Percentiles rank a stretch among this genome's conserved stretches.
phyloP scores from a whole-genome alignment of 208 protist species.

The Crithidia bombi region DNA sequence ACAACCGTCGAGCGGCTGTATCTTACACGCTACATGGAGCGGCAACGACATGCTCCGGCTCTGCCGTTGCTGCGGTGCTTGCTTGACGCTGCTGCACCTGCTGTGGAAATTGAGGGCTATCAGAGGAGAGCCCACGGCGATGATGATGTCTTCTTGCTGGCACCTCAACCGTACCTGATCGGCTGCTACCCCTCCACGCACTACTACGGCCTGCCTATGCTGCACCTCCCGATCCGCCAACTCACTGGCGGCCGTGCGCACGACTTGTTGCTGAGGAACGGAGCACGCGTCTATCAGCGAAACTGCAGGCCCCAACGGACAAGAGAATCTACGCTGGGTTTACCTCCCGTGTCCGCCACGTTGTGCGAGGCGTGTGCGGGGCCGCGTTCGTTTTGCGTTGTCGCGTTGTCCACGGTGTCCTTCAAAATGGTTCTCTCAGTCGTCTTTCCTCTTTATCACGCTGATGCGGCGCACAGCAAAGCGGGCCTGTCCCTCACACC shows the following conservation, averaged over 20 bases:
- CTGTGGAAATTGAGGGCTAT: too few relatives aligned
- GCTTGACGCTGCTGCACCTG: background rate
- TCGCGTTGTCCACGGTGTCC: conserved; percentile 5
- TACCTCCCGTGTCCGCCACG: background rate
- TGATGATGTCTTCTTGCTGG: conserved; percentile 27
- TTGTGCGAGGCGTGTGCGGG: background rate
- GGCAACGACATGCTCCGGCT: conserved; percentile 26
- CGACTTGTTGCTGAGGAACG: background rate
- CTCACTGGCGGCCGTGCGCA: conserved; percentile 7
- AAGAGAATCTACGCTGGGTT: too few relatives aligned
- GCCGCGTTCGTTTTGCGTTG: background rate
- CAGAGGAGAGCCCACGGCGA: too few relatives aligned
- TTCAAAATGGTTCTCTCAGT: conserved; percentile 25
- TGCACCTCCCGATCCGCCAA: conserved; percentile 53
- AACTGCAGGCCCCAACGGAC: background rate
- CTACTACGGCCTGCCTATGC: conserved; percentile 61
- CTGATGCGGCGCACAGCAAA: conserved; percentile 4
- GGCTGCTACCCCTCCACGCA: conserved; percentile 65
- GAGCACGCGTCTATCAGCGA: background rate
- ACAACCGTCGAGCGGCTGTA: background rate
- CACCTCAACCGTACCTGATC: conserved; percentile 35
- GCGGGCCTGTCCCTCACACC: conserved; percentile 24
- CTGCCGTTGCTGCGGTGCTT: conserved; percentile 43
- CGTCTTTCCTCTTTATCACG: conserved; percentile 39
- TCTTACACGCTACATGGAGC: conserved; percentile 26